These are phyloP conservation scores for Agaricus subrufescens DNA, from an alignment of 768 basidiomycete species.

Conservation along the genomic window DNA sequence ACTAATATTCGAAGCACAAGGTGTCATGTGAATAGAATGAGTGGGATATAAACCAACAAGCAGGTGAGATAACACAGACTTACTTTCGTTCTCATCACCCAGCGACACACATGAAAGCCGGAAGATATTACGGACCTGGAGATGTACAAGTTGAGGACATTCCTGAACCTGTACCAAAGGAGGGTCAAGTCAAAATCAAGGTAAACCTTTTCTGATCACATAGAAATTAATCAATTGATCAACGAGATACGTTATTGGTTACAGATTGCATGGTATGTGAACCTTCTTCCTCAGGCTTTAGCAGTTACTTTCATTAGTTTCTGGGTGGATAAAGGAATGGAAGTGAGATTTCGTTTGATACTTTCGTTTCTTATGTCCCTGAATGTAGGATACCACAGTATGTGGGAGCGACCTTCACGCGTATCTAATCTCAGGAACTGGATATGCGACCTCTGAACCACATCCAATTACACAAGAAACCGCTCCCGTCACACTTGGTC, in stretches of 20 bases:
- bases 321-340: slow-evolving; percentile 17
- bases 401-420: slow-evolving; percentile 48
- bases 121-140: slow-evolving; percentile 38
- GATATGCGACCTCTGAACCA: slow-evolving; percentile 23
- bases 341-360: slow-evolving; percentile 18
- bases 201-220: slow-evolving; percentile 16
- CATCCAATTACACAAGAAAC: slow-evolving; percentile 33
- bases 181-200: slow-evolving; percentile 40
- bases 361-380: background rate
- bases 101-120: slow-evolving; percentile 37
- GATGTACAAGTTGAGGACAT: slow-evolving; percentile 41
- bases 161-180: slow-evolving; percentile 27
- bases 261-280: background rate
- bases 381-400: slow-evolving; percentile 18
- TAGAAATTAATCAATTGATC: background rate
- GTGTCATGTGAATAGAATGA: no score
- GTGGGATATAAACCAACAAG: no score
- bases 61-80: background rate
- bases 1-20: no score
- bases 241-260: background rate
- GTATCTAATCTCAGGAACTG: slow-evolving; percentile 25
- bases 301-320: background rate
- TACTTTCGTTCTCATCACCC: background rate
- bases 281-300: background rate
- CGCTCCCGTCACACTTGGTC: slow-evolving; percentile 38